A percentile compares a stretch with the other conserved stretches of the same genome.
phyloP scores from a whole-genome alignment of 495 filamentous ascomycete genomes.

The Penicillium manginii region DNA sequence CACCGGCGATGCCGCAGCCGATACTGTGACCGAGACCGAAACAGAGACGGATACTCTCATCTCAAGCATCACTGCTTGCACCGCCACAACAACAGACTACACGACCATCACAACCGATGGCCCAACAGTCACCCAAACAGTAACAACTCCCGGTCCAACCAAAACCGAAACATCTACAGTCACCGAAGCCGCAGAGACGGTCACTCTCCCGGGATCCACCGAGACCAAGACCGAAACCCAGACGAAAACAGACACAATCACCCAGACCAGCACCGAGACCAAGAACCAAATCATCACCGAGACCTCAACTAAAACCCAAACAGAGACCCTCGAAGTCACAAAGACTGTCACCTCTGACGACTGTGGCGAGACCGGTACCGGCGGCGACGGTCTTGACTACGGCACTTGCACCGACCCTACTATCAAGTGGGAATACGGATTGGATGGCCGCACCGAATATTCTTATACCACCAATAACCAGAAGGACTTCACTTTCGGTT shows the following conservation, averaged over 20 bases:
- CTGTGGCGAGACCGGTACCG: conserved; percentile 2
- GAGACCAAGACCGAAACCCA: conserved; percentile 10
- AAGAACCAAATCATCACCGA: conserved; percentile 12
- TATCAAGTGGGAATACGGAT: conserved; percentile 57
- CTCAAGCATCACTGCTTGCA: background rate
- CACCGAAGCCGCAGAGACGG: conserved; percentile 6
- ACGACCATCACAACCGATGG: background rate
- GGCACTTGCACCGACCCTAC: conserved; percentile 56
- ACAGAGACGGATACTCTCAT: conserved; percentile 1
- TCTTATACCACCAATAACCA: conserved; percentile 55
- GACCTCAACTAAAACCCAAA: conserved; percentile 6
- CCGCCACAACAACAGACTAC: conserved; percentile 3
- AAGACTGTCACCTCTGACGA: conserved; percentile 12
- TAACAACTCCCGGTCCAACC: background rate
- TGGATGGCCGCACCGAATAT: conserved; percentile 55
- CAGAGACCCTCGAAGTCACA: background rate
- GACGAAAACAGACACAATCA: conserved; percentile 1
- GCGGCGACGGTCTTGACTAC: conserved; percentile 38
- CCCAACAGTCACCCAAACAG: conserved; percentile 2
- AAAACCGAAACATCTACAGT: background rate
- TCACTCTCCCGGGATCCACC: background rate
- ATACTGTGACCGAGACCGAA: conserved; percentile 1
- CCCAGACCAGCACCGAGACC: conserved; percentile 18
- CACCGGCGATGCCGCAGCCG: no score
- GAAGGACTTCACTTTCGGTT: conserved; percentile 61